Evolutionary conservation across 306 rosid genomes (phyloP).

Genomic region (Astragalus membranaceus): DNA sequence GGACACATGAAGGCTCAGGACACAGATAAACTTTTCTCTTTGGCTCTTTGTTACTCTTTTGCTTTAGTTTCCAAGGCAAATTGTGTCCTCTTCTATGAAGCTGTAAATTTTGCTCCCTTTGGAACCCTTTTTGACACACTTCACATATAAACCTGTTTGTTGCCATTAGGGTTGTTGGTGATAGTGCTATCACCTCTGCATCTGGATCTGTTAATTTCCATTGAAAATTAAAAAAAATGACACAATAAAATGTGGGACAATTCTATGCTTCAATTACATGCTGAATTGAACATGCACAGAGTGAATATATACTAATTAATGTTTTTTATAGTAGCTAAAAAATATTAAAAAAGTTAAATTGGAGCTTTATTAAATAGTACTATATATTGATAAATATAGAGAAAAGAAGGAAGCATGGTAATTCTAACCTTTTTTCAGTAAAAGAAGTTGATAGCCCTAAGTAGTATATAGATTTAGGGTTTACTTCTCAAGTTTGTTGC

Average conservation of each 20-base stretch:
- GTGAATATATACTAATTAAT: neutral
- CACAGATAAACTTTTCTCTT: slow-evolving; percentile 82
- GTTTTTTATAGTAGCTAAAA: neutral
- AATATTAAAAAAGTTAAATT: neutral
- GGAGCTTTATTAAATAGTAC: neutral
- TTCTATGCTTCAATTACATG: neutral
- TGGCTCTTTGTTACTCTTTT: slow-evolving; percentile 70
- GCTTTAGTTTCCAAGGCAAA: slow-evolving; percentile 92
- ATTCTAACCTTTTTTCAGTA: neutral
- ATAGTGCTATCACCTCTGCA: slow-evolving; percentile 87
- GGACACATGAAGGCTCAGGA: slow-evolving; percentile 86
- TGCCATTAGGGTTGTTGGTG: slow-evolving; percentile 94
- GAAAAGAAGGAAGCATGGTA: neutral
- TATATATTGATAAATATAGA: neutral
- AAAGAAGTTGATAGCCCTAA: slow-evolving; percentile 5
- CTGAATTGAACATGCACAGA: neutral
- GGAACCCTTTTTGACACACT: slow-evolving; percentile 95
- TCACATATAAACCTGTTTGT: slow-evolving; percentile 94
- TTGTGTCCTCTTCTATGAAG: slow-evolving; percentile 97
- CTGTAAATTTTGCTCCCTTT: slow-evolving; percentile 91
- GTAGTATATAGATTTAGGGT: slow-evolving; percentile 27
- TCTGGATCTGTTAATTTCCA: slow-evolving; percentile 61
- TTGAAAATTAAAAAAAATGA: neutral
- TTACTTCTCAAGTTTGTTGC: neutral
- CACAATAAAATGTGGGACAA: neutral